These are phyloP conservation scores for Suhomyces taliae DNA, from an alignment of 1,139 yeast genomes.

Conservation along the genomic window DNA sequence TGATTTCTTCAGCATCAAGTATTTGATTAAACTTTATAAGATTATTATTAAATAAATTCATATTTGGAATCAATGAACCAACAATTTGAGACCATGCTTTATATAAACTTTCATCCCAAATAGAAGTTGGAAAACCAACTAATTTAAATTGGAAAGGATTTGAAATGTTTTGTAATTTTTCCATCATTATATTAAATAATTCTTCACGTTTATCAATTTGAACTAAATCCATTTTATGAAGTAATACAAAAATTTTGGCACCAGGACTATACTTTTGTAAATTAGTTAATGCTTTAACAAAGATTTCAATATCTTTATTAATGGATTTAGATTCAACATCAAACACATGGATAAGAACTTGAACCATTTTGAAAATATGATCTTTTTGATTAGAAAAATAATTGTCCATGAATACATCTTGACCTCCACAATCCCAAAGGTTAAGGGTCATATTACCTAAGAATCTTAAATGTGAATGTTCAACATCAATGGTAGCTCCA, in stretches of 20 bases:
- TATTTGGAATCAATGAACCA: constrained; percentile 91
- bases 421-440: constrained; percentile 99
- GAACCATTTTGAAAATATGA: constrained; percentile 93
- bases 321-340: constrained; percentile 94
- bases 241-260: constrained; percentile 85
- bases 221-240: constrained; percentile 96
- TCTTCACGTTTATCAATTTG: constrained; percentile 85
- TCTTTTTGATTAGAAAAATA: constrained; percentile 85
- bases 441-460: constrained; percentile 94
- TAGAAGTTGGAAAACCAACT: constrained; percentile 92
- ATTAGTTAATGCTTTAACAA: constrained; percentile 78
- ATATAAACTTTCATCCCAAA: constrained; percentile 96
- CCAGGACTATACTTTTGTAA: constrained; percentile 84
- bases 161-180: constrained; percentile 73
- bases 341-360: constrained; percentile 94
- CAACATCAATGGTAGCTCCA: constrained; percentile 98
- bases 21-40: constrained; percentile 71
- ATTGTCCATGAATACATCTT: constrained; percentile 94
- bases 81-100: constrained; percentile 98
- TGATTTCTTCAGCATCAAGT: constrained; percentile 86
- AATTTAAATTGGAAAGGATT: constrained; percentile 75
- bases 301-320: constrained; percentile 89
- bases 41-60: constrained; percentile 75
- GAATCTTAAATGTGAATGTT: constrained; percentile 90
- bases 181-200: constrained; percentile 80